Percentiles rank a stretch among this genome's conserved stretches.
Conservation (phyloP, 331 rosid genomes). For the Rhamnella rubrinervis region DNA sequence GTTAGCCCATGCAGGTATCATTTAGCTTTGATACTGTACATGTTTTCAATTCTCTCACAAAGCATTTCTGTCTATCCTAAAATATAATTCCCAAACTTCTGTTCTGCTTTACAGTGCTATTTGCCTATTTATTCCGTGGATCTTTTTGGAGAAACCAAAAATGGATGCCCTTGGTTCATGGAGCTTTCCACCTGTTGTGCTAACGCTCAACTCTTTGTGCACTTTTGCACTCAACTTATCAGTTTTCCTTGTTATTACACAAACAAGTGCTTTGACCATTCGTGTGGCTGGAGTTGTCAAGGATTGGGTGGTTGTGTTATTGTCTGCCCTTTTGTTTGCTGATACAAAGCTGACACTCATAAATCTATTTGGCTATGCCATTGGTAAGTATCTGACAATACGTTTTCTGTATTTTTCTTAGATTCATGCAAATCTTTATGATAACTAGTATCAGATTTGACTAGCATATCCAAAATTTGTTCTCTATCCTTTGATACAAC, state of each 20-base stretch:
- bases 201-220: conserved; percentile 84
- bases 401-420: background rate
- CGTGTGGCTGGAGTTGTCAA: conserved; percentile 99
- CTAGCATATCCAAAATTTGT: no score
- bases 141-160: conserved; percentile 86
- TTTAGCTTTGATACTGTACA: conserved; percentile 1
- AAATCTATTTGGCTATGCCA: conserved; percentile 89
- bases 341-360: conserved; percentile 89
- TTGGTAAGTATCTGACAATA: conserved; percentile 59
- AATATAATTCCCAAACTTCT: conserved; percentile 16
- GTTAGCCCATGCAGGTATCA: conserved; percentile 98
- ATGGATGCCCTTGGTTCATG: conserved; percentile 78
- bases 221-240: conserved; percentile 97
- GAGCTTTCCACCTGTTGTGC: conserved; percentile 78
- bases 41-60: background rate
- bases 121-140: conserved; percentile 92
- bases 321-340: conserved; percentile 90
- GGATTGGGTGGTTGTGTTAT: conserved; percentile 96
- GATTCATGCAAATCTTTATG: background rate
- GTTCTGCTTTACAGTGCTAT: conserved; percentile 70
- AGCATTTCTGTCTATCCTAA: conserved; percentile 6
- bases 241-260: conserved; percentile 95
- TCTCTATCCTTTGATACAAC: no score
- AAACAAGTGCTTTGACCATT: conserved; percentile 97
- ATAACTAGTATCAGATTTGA: background rate